Base-by-base conservation (phyloP, 208 protist genomes). In the Crithidia expoeki region DNA sequence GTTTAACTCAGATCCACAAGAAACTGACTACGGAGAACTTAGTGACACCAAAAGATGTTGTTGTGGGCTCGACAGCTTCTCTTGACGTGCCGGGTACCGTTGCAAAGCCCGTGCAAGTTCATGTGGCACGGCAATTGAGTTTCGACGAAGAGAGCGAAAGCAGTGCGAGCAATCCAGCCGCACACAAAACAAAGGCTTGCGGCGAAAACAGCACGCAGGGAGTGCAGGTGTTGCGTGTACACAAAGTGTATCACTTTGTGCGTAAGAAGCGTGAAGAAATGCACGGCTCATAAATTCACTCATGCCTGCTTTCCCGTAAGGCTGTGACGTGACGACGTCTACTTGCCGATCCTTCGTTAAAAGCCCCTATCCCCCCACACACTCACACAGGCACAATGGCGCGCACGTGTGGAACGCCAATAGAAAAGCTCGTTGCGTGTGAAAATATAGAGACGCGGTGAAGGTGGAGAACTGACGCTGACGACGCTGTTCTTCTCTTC, bases 81-180 rank as follows among this genome's bases (percentile, higher is more conserved):
- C 70, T 34, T 0, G 30, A 36, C 5, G 44, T 19, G 12, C 50
- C 72, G 19, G 25, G 30, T 42, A 77, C 72, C 10, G 64, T 77
- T 14, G 72, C 72, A 1, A 77, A 77, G 58, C 72, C 64, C 7
- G 50, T 72, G 10, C 40, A 61, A 19, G 58, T 28, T n/a, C 16
- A 62, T 23, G 64, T 72, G 27, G 72, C 72, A 2, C 72, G 72
- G 17, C 72, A 77, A 64, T 58, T 77, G 42, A 59, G 64, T 32
- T 77, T 68, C 17, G 72, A 72, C 1, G 72, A 77, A 38, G 63
- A 59, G 2, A 32, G 23, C 23, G 64, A 60, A 4, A n/a, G 9
- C 12, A 9, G 19, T 9, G 0, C 12, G 52, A 52, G 42, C 50
- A 40, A 36, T 7, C 7, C 36, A 11, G 3, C 38, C 2, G n/a